Evolutionary conservation across 2,329 filamentous ascomycete species (phyloP).

Genomic region (Microcera coccophila): DNA sequence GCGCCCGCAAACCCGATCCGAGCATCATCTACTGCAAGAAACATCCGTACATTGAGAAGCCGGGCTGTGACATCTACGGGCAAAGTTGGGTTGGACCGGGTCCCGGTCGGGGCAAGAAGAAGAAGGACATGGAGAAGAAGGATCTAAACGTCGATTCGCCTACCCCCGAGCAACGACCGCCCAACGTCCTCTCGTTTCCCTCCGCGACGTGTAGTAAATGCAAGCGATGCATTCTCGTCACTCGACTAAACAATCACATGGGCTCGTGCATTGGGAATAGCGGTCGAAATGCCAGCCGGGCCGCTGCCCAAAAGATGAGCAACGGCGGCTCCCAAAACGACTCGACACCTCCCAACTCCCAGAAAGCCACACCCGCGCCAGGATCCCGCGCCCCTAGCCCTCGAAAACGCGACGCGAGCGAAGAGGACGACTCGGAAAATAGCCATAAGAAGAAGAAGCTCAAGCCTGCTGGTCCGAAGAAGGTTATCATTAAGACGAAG

Average conservation of each 20-base stretch:
- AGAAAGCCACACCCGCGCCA: constrained; percentile 58
- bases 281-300: constrained; percentile 58
- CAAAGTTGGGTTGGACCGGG: constrained; percentile 74
- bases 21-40: constrained; percentile 73
- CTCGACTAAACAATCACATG: constrained; percentile 65
- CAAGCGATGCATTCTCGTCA: constrained; percentile 62
- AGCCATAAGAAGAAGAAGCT: constrained; percentile 57
- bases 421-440: constrained; percentile 51
- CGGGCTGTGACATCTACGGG: constrained; percentile 76
- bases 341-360: constrained; percentile 57
- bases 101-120: constrained; percentile 70
- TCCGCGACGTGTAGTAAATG: constrained; percentile 65
- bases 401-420: constrained; percentile 54
- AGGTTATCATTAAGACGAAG: constrained; percentile 55
- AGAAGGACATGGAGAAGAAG: constrained; percentile 69
- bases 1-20: constrained; percentile 62
- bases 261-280: constrained; percentile 64
- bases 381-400: constrained; percentile 52
- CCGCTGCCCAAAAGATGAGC: constrained; percentile 60
- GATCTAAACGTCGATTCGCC: constrained; percentile 44
- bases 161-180: constrained; percentile 52
- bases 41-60: constrained; percentile 71
- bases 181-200: constrained; percentile 61
- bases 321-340: constrained; percentile 55
- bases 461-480: constrained; percentile 47